These are phyloP conservation scores for Rhizopogon vesiculosus DNA, from an alignment of 768 basidiomycete genomes.

Conservation along the genomic window DNA sequence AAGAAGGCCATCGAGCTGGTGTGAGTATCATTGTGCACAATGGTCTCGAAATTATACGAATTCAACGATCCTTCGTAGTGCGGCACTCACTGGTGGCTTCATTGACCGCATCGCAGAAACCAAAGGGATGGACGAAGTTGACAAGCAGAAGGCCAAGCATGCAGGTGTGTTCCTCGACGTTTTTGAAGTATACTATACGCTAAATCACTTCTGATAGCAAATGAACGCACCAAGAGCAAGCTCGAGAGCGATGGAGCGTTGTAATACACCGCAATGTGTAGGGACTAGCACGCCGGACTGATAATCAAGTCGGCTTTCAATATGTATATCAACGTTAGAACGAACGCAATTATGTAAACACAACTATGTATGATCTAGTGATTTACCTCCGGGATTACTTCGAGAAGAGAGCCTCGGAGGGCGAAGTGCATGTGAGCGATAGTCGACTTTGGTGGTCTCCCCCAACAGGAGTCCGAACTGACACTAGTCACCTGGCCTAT, in stretches of 20 bases:
- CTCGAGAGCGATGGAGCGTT: conserved; percentile 12
- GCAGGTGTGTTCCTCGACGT: conserved; percentile 11
- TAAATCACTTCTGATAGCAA: conserved; percentile 11
- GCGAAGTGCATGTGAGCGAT: too few species aligned
- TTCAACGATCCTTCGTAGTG: conserved; percentile 7
- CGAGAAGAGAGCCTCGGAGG: too few species aligned
- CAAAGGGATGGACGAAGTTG: conserved; percentile 17
- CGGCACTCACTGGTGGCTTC: conserved; percentile 20
- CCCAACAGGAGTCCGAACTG: too few species aligned
- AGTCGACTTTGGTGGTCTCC: too few species aligned
- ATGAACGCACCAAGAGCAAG: conserved; percentile 2
- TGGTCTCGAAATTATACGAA: background rate
- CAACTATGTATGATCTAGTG: too few species aligned
- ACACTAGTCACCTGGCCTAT: too few species aligned
- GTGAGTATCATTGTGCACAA: conserved; percentile 9
- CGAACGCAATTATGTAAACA: background rate
- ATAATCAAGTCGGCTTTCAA: background rate
- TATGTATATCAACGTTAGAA: background rate
- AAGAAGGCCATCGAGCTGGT: conserved; percentile 17
- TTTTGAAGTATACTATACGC: too few species aligned
- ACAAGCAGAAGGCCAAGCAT: conserved; percentile 16
- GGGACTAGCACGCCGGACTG: background rate
- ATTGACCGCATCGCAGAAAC: conserved; percentile 21
- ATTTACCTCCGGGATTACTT: too few species aligned
- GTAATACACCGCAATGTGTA: conserved; percentile 2